Evolutionary conservation across 371 early-diverging fungal species (phyloP).

Genomic region (Chytridium lagenaria): DNA sequence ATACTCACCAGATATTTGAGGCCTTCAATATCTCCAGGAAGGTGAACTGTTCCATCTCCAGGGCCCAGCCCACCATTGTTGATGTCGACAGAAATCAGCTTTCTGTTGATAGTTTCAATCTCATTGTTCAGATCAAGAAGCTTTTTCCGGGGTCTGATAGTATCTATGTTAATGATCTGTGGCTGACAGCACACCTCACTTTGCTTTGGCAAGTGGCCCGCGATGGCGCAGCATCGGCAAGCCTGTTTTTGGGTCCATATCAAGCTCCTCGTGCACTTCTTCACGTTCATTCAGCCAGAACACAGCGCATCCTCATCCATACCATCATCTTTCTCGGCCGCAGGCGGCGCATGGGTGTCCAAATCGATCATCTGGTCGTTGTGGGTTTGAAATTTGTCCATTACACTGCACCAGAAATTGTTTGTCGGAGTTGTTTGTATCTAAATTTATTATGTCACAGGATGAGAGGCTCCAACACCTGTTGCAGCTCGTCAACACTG

Average conservation of each 20-base stretch:
- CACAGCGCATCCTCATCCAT: too few species aligned
- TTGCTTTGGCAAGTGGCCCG: conserved; percentile 31
- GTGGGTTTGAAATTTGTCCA: too few species aligned
- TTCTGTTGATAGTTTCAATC: conserved; percentile 31
- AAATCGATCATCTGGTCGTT: too few species aligned
- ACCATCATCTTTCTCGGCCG: too few species aligned
- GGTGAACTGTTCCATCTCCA: background rate
- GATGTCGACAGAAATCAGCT: conserved; percentile 32
- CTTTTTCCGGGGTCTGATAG: conserved; percentile 40
- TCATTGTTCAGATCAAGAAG: conserved; percentile 34
- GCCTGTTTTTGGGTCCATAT: conserved; percentile 15
- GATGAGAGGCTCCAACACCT: conserved; percentile 35
- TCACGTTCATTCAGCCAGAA: too few species aligned
- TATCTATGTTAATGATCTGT: too few species aligned
- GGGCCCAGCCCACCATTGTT: background rate
- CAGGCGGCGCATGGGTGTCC: too few species aligned
- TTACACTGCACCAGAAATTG: too few species aligned
- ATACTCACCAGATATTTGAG: conserved; percentile 26
- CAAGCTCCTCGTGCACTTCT: conserved; percentile 17
- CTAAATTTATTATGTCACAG: background rate
- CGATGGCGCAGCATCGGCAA: conserved; percentile 14
- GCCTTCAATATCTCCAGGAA: conserved; percentile 20
- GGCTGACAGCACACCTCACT: too few species aligned
- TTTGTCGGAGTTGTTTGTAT: background rate
- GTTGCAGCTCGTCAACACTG: conserved; percentile 35